phyloP scores from a whole-genome alignment of 2,329 filamentous ascomycete genomes.

The Fusarium sp. region DNA sequence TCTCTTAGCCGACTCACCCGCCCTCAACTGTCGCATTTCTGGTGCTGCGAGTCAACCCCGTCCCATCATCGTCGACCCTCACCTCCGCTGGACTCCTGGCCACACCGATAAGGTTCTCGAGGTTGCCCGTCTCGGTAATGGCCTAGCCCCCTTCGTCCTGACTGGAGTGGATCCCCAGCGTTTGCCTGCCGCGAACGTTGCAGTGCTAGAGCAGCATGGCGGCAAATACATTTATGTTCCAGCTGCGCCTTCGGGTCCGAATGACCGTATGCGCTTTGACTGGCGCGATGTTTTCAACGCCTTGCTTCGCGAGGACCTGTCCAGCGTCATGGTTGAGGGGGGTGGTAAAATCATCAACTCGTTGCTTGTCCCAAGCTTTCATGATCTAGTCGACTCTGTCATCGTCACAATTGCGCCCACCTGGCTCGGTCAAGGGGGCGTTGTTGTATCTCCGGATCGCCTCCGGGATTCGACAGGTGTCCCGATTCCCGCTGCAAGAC shows the following conservation, averaged over 20 bases:
- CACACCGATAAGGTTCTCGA: constrained; percentile 75
- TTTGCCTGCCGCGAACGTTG: constrained; percentile 61
- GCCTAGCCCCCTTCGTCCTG: constrained; percentile 82
- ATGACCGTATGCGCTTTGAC: constrained; percentile 63
- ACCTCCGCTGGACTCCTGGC: constrained; percentile 78
- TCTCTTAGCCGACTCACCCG: constrained; percentile 86
- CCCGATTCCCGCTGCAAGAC: constrained; percentile 73
- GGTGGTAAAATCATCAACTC: constrained; percentile 87
- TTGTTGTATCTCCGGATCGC: constrained; percentile 80
- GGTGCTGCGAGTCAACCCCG: constrained; percentile 78
- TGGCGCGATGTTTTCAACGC: constrained; percentile 77
- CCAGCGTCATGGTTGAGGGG: constrained; percentile 93
- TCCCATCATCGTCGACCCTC: constrained; percentile 87
- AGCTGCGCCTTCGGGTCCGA: constrained; percentile 53
- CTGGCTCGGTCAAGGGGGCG: constrained; percentile 88
- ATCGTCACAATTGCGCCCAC: constrained; percentile 92
- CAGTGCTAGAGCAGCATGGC: constrained; percentile 64
- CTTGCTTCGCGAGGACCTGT: constrained; percentile 72
- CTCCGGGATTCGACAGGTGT: constrained; percentile 65
- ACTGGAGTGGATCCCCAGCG: constrained; percentile 62
- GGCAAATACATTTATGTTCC: constrained; percentile 66
- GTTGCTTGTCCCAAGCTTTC: constrained; percentile 75
- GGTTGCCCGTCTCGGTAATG: constrained; percentile 74
- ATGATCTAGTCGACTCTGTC: constrained; percentile 79
- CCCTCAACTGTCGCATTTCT: constrained; percentile 84